Evolutionary conservation across 2,329 filamentous ascomycete genomes (phyloP), one percentile per base, ranked within the genome.

Genomic region (Pseudocercospora crystallina): DNA sequence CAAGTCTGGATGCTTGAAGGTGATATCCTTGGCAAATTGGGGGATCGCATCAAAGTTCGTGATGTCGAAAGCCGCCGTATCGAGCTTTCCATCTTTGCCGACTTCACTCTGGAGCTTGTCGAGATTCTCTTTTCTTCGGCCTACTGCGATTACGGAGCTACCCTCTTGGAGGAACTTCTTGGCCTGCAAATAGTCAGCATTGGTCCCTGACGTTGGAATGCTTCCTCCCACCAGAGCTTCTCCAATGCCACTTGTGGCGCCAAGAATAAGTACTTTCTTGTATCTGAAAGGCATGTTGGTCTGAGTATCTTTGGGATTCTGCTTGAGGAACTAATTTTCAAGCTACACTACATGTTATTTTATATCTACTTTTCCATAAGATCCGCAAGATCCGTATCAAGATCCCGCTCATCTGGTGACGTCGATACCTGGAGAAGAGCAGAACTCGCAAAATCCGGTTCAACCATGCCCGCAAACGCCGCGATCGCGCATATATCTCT

Each of bases 201-300:
- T 26, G 3, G 20, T 7, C 20, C 20, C 3, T 26, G 7, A n/a
- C n/a, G n/a, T n/a, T 26, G 20, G 20, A 7, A 26, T 26, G 20
- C 20, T 3, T 26, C 20, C 7, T 7, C 20, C 20, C 7, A 26
- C 20, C 11, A 81, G 70, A 5, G 77, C 76, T 54, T 45, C 67
- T 42, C 80, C 76, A 42, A 79, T 78, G 29, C 77, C 76, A 12
- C 71, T 73, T 11, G 75, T 79, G 33, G 78, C 79, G n/a, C 80
- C 79, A 8, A 81, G 67, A 26, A 82, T 64, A 8, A 81, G 72
- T 14, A 79, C 71, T 63, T 80, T 79, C 56, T 75, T 76, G 68
- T 80, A 80, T 68, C 53, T 71, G 60, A 76, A 78, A 71, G 53
- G 49, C 67, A 58, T 67, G 17, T 26, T 43, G 17, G n/a, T 26